Evolutionary conservation across 495 filamentous ascomycete species (phyloP).

Genomic region (Darksidea phi): DNA sequence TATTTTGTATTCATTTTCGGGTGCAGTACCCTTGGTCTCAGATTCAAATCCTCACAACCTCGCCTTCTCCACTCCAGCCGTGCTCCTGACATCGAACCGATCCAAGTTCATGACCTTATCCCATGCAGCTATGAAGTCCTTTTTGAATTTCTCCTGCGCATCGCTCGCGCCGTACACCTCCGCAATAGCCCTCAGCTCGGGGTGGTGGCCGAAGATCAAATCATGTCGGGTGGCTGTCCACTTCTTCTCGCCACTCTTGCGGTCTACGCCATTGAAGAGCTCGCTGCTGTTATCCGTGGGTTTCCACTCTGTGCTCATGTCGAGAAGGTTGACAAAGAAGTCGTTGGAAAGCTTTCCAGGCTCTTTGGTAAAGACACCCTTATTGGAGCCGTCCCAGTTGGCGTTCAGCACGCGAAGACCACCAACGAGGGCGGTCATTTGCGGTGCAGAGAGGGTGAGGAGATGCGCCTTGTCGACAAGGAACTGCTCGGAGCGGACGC

Average conservation of each 20-base stretch:
- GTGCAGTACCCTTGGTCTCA: no score
- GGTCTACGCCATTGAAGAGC: constrained; percentile 61
- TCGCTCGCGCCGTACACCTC: constrained; percentile 63
- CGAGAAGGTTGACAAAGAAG: constrained; percentile 73
- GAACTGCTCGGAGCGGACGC: constrained; percentile 62
- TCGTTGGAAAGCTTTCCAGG: constrained; percentile 70
- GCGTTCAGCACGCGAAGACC: constrained; percentile 63
- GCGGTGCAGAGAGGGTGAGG: constrained; percentile 64
- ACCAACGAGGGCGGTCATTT: constrained; percentile 65
- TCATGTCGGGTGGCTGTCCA: constrained; percentile 69
- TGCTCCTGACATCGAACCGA: constrained; percentile 55
- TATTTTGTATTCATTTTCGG: no score
- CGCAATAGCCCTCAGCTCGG: constrained; percentile 66
- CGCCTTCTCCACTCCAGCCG: not conserved
- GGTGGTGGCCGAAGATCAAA: constrained; percentile 67
- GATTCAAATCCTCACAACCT: not conserved
- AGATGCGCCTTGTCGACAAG: constrained; percentile 67
- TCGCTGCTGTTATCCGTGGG: constrained; percentile 49
- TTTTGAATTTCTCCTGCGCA: constrained; percentile 59
- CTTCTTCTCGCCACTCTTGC: constrained; percentile 64
- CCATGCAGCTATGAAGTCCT: constrained; percentile 70
- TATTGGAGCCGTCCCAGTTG: constrained; percentile 63
- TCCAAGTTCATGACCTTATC: constrained; percentile 70
- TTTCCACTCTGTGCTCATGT: constrained; percentile 64
- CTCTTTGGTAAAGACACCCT: constrained; percentile 62